Conservation (phyloP, 139 green algal genomes). For the Diplosphaera chodatii region DNA sequence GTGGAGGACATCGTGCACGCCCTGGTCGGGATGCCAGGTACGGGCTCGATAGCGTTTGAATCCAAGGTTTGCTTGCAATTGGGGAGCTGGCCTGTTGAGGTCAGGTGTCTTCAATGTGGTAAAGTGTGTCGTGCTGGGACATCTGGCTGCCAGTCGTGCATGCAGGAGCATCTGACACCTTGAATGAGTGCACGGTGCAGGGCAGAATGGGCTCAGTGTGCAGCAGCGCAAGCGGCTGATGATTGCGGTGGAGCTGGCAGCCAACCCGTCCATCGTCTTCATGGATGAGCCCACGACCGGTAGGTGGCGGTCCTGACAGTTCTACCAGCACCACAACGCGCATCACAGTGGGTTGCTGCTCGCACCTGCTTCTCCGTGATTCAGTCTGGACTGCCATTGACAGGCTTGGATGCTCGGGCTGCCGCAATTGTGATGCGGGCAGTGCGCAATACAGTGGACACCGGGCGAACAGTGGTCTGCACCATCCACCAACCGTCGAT, state of each 20-base stretch:
- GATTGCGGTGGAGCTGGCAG: slow-evolving; percentile 73
- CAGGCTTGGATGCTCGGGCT: slow-evolving; percentile 79
- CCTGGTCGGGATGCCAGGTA: slow-evolving; percentile 36
- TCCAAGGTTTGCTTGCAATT: too few species aligned
- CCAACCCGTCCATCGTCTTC: slow-evolving; percentile 51
- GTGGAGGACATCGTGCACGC: slow-evolving; percentile 25
- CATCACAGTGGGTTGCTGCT: background rate
- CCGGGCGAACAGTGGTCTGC: slow-evolving; percentile 77
- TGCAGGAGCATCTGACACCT: too few species aligned
- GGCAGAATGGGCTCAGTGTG: slow-evolving; percentile 21
- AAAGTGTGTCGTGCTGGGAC: too few species aligned
- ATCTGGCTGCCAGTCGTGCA: too few species aligned
- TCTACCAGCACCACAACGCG: background rate
- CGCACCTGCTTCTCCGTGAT: too few species aligned
- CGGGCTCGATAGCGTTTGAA: background rate
- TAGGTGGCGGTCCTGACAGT: background rate
- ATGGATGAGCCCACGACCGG: slow-evolving; percentile 40
- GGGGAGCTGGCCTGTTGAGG: too few species aligned
- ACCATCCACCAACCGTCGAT: slow-evolving; percentile 82
- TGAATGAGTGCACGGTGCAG: slow-evolving; percentile 2
- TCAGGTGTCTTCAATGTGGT: too few species aligned
- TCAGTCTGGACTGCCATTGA: background rate
- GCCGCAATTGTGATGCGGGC: slow-evolving; percentile 81
- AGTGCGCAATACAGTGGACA: slow-evolving; percentile 71
- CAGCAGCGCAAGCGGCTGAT: slow-evolving; percentile 68